These are phyloP conservation scores for Leccinum colubrinum DNA, from an alignment of 1,284 basidiomycete genomes.

Conservation along the genomic window DNA sequence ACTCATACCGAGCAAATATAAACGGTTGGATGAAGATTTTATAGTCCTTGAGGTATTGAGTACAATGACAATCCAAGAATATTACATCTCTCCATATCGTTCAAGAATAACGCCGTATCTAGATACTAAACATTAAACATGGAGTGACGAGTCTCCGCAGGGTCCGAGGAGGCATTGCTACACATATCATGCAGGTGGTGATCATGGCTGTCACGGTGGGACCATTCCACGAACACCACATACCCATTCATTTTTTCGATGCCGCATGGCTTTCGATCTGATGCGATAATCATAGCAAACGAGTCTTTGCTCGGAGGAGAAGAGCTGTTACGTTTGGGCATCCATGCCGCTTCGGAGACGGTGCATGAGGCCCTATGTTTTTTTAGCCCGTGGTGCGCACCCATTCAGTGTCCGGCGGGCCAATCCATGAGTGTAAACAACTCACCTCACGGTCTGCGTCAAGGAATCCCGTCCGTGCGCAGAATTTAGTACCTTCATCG, in stretches of 20 bases:
- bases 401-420: too few relatives aligned
- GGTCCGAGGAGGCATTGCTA: background rate
- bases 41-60: background rate
- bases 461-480: too few relatives aligned
- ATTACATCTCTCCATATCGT: background rate
- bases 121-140: background rate
- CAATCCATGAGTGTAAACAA: too few relatives aligned
- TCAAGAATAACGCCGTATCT: background rate
- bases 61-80: background rate
- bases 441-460: too few relatives aligned
- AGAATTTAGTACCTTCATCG: too few relatives aligned
- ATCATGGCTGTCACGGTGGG: background rate
- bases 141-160: background rate
- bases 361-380: too few relatives aligned
- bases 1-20: background rate
- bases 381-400: too few relatives aligned
- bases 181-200: background rate
- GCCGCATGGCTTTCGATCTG: conserved; percentile 11
- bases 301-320: too few relatives aligned
- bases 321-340: too few relatives aligned
- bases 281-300: too few relatives aligned
- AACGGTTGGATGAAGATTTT: background rate
- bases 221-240: background rate
- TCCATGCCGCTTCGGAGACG: too few relatives aligned
- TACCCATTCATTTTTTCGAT: conserved; percentile 36